Evolutionary conservation across 2,329 filamentous ascomycete species (phyloP), one percentile per base, ranked within the genome.

Genomic region (Neurospora crassa): DNA sequence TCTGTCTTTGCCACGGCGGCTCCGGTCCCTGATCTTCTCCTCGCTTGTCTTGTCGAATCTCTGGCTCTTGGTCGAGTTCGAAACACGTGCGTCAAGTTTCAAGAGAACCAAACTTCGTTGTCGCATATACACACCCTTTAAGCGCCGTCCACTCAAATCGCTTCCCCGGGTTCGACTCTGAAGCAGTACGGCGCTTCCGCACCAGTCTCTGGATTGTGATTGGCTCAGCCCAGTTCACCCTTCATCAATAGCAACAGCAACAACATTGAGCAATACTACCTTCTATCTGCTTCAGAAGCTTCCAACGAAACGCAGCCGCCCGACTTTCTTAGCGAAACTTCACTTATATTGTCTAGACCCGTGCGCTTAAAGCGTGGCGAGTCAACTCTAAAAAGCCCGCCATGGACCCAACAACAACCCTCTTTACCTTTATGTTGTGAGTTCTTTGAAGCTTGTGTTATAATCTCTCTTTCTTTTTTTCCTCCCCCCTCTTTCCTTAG

Each of bases 371-470:
- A 73, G 74, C 74, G 74, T 63, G 53, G 29, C 74, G 73, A 77
- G 74, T 76, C 75, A 71, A 75, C 67, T 70, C 74, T 74, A 68
- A 59, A 68, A 43, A 72, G 59, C 73, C 70, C 73, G 76, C 70
- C 78, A 88, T 89, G 87, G 86, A 89, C 80, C 87, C 87, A 70
- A 84, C 84, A 59, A 91, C 89, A 29, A 90, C 90, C 72, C 87
- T 92, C 75, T 86, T 91, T 78, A 91, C 90, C 73, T 91, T 92
- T 79, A 85, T 89, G 81, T 80, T 90, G 89, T 90, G 83, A 87
- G 88, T 89, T 77, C 71, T 76, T 76, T 71, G 72, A 43, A 43
- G 72, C 68, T 59, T 75, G 73, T 70, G 73, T 69, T 74, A 24
- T 74, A 40, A 20, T 68, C 70, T 47, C 71, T 59, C 59, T 70